Evolutionary conservation across 106 monocot genomes (phyloP).

Genomic region (Iris macrosiphon): DNA sequence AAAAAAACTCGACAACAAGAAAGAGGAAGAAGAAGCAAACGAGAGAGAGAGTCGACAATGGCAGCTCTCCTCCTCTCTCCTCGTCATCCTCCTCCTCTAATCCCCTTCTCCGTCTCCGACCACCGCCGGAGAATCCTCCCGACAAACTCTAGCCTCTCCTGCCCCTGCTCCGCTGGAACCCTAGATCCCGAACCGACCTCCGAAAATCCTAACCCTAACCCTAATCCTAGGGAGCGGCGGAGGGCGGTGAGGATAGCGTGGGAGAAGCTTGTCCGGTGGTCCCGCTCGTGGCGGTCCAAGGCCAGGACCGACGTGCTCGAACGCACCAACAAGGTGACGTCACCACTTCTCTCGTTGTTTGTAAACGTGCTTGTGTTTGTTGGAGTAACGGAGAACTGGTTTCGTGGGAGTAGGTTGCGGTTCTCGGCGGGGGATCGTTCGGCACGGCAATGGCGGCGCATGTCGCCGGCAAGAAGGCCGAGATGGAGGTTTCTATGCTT

Average conservation of each 20-base stretch:
- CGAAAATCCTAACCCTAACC: constrained; percentile 1
- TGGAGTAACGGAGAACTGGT: not conserved
- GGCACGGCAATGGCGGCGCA: constrained; percentile 98
- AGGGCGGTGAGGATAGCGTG: constrained; percentile 70
- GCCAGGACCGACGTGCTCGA: constrained; percentile 62
- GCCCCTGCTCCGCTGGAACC: constrained; percentile 23
- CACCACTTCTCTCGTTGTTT: not conserved
- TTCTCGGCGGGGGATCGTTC: constrained; percentile 95
- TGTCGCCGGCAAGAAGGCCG: constrained; percentile 71
- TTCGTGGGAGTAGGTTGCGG: constrained; percentile 44
- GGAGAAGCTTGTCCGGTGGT: constrained; percentile 99
- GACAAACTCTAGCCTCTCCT: not conserved
- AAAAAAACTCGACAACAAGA: no score
- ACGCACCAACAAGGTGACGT: constrained; percentile 58
- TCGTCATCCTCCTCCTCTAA: not conserved
- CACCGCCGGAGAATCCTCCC: not conserved
- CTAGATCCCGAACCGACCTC: constrained; percentile 19
- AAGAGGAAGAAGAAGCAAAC: no score
- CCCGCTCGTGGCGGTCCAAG: constrained; percentile 79
- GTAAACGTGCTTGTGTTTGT: not conserved
- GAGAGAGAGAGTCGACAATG: no score
- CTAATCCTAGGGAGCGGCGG: constrained; percentile 40
- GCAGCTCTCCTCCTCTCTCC: not conserved
- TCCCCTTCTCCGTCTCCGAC: not conserved
- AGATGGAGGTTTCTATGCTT: constrained; percentile 82